Base-by-base conservation (phyloP, 148 eudicot genomes). In the Amaranthus palmeri region DNA sequence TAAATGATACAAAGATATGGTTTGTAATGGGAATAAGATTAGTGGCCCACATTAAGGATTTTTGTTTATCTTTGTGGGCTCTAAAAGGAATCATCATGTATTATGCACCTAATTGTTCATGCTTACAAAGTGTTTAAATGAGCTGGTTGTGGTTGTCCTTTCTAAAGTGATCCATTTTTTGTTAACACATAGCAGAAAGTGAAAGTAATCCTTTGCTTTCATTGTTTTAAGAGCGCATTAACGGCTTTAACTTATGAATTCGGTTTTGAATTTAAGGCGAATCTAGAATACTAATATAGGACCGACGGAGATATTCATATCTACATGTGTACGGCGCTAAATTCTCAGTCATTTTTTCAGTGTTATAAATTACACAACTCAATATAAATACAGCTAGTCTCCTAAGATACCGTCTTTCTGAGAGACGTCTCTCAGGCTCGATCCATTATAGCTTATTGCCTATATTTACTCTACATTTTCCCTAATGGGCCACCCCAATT, bases 111-210 rank as follows among this genome's bases (percentile, higher is more conserved):
- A 71, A 62, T 60, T 62, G 50, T 74, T 68, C 74, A 74, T 81
- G 79, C 85, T 78, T 51, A 51, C 78, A 76, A 83, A 76, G 83
- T 76, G 83, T 76, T 77, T 54, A 73, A 41, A 66, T 77, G 74
- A 74, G 79, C 79, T 80, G 83, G 63, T 77, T 77, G 63, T 77
- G 71, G 76, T 77, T 76, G 74, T 79, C 83, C 81, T 74, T 74
- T 70, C 69, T 59, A 79, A 76, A 75, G 76, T 67, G 65, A 45
- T 60, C 18, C 61, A 11, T 69, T 74, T 74, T 79, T 74, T 55
- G 63, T 56, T 15, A 51, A 74, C 52, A 13, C 61, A 69, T 51
- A 65, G 72, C 74, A 70, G 75, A 79, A 79, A 80, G 79, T 18
- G 72, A 76, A 72, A 67, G 76, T 54, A 56, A 52, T 46, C 42